Conservation (phyloP, 2,329 filamentous ascomycete species). For the Xylaria sp. region DNA sequence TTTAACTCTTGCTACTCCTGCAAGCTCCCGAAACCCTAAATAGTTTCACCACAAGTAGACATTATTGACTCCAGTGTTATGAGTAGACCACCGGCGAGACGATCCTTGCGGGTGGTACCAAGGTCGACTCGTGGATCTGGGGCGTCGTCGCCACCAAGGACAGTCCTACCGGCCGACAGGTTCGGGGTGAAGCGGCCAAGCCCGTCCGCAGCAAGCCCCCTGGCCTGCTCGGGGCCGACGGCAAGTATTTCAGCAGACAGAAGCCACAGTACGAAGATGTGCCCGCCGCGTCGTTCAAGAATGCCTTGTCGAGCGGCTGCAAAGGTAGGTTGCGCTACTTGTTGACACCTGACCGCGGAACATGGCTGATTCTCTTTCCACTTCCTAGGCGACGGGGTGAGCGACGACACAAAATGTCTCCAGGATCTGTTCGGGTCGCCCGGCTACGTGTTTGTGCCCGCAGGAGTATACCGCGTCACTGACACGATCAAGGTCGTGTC, state of each 20-base stretch:
- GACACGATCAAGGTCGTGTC: conserved; percentile 51
- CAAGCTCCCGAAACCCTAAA: no score
- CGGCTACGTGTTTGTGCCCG: conserved; percentile 55
- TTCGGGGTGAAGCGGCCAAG: not conserved
- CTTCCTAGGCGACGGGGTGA: conserved; percentile 55
- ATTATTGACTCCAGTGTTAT: no score
- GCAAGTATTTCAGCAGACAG: not conserved
- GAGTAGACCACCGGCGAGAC: not conserved
- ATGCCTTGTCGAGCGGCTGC: conserved; percentile 55
- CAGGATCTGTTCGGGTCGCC: conserved; percentile 30
- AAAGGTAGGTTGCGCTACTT: no score
- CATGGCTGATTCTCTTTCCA: no score
- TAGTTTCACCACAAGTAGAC: no score
- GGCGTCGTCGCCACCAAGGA: not conserved
- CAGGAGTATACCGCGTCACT: conserved; percentile 57
- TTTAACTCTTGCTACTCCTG: no score
- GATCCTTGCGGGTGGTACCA: not conserved
- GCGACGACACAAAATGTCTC: conserved; percentile 61
- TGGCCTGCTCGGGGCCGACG: not conserved
- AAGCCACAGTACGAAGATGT: conserved; percentile 3
- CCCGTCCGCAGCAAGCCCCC: not conserved
- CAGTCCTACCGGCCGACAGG: not conserved
- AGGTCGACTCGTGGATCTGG: not conserved
- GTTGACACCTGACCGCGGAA: no score
- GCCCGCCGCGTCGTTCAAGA: conserved; percentile 17